Conservation (phyloP, 306 rosid species). For the Pueraria montana region DNA sequence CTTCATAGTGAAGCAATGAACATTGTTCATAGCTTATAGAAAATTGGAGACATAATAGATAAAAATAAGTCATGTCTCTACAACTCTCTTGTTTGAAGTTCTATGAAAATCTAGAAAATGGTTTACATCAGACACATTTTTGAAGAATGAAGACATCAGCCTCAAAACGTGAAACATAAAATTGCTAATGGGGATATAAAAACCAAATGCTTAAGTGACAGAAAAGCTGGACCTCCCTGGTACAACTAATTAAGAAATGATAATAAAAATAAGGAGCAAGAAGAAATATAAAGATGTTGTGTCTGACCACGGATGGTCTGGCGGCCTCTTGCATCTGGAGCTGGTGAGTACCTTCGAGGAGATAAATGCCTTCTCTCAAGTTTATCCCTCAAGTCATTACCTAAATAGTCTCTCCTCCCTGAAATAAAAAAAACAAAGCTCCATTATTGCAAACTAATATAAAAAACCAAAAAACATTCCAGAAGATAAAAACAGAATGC, state of each 20-base stretch:
- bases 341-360: slow-evolving; percentile 67
- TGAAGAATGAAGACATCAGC: slow-evolving; percentile 31
- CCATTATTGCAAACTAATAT: slow-evolving; percentile 36
- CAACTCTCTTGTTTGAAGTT: slow-evolving; percentile 17
- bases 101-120: slow-evolving; percentile 28
- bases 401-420: slow-evolving; percentile 79
- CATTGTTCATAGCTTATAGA: slow-evolving; percentile 31
- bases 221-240: slow-evolving; percentile 19
- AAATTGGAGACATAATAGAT: slow-evolving; percentile 20
- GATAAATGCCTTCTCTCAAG: slow-evolving; percentile 80
- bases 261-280: slow-evolving; percentile 41
- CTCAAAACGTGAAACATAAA: slow-evolving; percentile 37
- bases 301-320: slow-evolving; percentile 67
- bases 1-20: slow-evolving; percentile 22
- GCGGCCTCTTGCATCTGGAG: slow-evolving; percentile 72
- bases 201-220: slow-evolving; percentile 17
- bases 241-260: slow-evolving; percentile 11
- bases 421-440: slow-evolving; percentile 51
- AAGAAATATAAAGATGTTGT: slow-evolving; percentile 43
- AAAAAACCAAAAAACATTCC: slow-evolving; percentile 37
- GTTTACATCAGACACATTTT: slow-evolving; percentile 10
- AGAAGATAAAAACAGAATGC: slow-evolving; percentile 40
- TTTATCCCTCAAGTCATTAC: slow-evolving; percentile 84
- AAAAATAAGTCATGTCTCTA: neutral
- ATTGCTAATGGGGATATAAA: slow-evolving; percentile 36